Conservation (phyloP, 208 protist species). For the Leishmania major region DNA sequence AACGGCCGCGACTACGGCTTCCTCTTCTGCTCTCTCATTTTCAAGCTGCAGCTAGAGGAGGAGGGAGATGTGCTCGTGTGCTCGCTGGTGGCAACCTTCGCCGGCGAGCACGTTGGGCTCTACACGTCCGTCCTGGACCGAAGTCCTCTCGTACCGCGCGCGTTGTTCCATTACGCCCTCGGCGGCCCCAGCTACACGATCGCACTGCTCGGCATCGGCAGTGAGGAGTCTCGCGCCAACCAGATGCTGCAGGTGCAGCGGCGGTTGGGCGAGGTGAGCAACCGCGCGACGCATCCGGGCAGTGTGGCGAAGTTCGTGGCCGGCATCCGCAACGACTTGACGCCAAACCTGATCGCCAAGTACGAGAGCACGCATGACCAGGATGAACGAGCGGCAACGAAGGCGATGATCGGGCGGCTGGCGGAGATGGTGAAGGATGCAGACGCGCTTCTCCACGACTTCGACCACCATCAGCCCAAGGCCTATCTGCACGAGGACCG, state of each 20-base stretch:
- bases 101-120: conserved; percentile 69
- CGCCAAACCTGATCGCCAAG: conserved; percentile 58
- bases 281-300: conserved; percentile 67
- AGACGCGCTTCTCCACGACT: conserved; percentile 62
- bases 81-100: conserved; percentile 69
- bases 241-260: conserved; percentile 76
- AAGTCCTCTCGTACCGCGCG: conserved; percentile 66
- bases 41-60: conserved; percentile 62
- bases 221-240: conserved; percentile 59
- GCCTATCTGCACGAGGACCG: conserved; percentile 67
- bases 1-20: conserved; percentile 61
- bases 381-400: conserved; percentile 39
- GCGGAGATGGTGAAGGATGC: conserved; percentile 76
- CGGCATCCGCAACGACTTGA: conserved; percentile 67
- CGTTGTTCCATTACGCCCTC: conserved; percentile 82
- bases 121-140: conserved; percentile 71
- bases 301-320: conserved; percentile 78
- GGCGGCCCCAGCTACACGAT: conserved; percentile 85
- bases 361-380: conserved; percentile 35
- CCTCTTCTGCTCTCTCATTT: conserved; percentile 67
- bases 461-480: conserved; percentile 76
- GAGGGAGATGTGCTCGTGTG: conserved; percentile 75
- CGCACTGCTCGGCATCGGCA: conserved; percentile 71
- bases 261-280: conserved; percentile 64
- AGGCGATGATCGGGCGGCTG: conserved; percentile 61